Evolutionary conservation across 768 basidiomycete species (phyloP).

Genomic region (Lyophyllum decastes): DNA sequence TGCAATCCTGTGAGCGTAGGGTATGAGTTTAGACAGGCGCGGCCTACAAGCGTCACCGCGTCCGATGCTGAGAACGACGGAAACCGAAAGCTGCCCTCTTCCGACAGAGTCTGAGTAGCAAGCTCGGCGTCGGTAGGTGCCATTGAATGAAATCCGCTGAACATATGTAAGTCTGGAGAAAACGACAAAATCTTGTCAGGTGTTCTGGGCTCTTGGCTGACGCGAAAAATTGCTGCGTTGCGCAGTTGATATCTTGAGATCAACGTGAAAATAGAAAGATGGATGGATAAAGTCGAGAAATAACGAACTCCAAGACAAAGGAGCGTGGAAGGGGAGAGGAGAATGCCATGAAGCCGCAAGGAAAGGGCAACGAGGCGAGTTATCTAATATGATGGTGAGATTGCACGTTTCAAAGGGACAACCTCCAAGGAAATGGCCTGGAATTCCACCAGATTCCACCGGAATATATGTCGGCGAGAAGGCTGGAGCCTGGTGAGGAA

Average conservation of each 20-base stretch:
- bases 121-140: constrained; percentile 71
- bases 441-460: not conserved
- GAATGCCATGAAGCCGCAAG: not conserved
- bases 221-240: no score
- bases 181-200: not conserved
- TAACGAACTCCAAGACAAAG: constrained; percentile 13
- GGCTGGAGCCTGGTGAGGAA: not conserved
- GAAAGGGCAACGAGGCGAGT: constrained; percentile 22
- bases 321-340: constrained; percentile 13
- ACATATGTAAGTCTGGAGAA: constrained; percentile 43
- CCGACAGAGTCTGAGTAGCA: constrained; percentile 67
- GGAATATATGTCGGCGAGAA: not conserved
- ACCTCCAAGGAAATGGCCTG: constrained; percentile 10
- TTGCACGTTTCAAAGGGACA: constrained; percentile 17
- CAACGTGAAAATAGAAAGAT: not conserved
- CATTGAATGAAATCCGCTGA: constrained; percentile 62
- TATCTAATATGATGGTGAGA: constrained; percentile 20
- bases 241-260: not conserved
- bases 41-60: constrained; percentile 69
- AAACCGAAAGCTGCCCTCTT: constrained; percentile 73
- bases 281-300: constrained; percentile 2
- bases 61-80: constrained; percentile 74
- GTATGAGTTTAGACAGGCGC: not conserved
- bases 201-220: not conserved
- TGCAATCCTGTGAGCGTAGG: constrained; percentile 14